These are phyloP conservation scores for Hanseniaspora hatyaiensis DNA, from an alignment of 805 yeast genomes.

Conservation along the genomic window DNA sequence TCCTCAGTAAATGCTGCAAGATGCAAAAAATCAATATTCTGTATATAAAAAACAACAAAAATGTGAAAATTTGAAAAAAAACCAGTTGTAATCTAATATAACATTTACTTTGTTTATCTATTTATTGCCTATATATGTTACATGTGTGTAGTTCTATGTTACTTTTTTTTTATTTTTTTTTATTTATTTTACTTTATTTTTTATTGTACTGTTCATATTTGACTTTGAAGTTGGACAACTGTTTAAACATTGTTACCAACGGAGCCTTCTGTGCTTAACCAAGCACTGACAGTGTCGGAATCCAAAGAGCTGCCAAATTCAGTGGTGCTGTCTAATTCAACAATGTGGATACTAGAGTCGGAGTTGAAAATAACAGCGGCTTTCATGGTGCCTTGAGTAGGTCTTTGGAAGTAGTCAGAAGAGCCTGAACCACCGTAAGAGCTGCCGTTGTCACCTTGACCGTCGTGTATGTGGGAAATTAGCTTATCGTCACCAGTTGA, in stretches of 20 bases:
- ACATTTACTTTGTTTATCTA: not conserved
- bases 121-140: not conserved
- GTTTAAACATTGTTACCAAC: constrained; percentile 27
- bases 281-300: constrained; percentile 43
- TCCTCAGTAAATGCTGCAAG: constrained; percentile 36
- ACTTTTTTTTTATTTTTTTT: not conserved
- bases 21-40: not conserved
- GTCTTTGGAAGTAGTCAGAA: constrained; percentile 78
- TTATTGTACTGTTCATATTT: no score
- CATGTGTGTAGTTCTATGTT: not conserved
- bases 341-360: constrained; percentile 41
- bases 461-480: constrained; percentile 72
- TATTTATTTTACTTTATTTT: not conserved
- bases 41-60: not conserved
- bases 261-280: constrained; percentile 48
- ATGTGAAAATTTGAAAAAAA: no score
- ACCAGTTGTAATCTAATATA: no score
- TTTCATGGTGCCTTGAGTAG: constrained; percentile 61
- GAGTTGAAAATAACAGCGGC: constrained; percentile 76
- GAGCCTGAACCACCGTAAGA: constrained; percentile 76
- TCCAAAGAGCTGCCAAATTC: constrained; percentile 45
- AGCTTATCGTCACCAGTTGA: constrained; percentile 62
- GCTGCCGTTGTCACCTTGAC: constrained; percentile 54
- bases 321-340: constrained; percentile 42
- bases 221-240: no score